These are phyloP conservation scores for Xylariaceae sp. DNA, from an alignment of 2,329 filamentous ascomycete genomes.

Conservation along the genomic window DNA sequence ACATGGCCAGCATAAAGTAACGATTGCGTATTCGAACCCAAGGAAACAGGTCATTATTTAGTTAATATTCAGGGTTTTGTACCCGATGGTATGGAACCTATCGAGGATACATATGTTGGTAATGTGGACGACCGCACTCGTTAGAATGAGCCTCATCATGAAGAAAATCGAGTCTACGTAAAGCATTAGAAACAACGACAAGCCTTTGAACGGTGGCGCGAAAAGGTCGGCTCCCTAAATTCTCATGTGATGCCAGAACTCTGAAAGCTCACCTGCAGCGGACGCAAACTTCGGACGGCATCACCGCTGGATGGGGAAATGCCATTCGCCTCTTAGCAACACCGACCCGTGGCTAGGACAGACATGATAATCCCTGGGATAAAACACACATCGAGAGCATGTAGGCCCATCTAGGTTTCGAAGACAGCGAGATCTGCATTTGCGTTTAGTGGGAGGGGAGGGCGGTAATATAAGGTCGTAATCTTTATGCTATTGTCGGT, in stretches of 20 bases:
- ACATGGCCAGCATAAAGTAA: neutral
- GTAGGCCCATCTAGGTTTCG: slow-evolving; percentile 14
- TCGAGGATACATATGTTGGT: neutral
- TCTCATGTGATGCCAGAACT: neutral
- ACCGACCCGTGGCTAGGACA: neutral
- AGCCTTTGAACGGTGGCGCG: neutral
- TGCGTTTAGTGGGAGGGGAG: neutral
- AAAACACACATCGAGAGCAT: slow-evolving; percentile 8
- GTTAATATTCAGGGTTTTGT: neutral
- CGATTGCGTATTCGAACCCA: neutral
- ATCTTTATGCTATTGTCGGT: slow-evolving; percentile 8
- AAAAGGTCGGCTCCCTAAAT: neutral
- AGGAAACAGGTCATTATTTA: neutral
- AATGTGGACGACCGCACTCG: neutral
- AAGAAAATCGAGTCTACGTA: neutral
- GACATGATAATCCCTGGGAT: slow-evolving; percentile 14
- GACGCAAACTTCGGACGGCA: neutral
- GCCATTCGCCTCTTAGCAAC: neutral
- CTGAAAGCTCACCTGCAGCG: neutral
- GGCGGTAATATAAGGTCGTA: slow-evolving; percentile 17
- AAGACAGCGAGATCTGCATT: neutral
- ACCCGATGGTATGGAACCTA: neutral
- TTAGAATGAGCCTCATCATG: neutral
- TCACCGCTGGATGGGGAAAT: neutral
- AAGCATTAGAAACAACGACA: neutral